A percentile compares a stretch with the other conserved stretches of the same genome.
Conservation (phyloP, 306 rosid genomes). For the Senna tora region DNA sequence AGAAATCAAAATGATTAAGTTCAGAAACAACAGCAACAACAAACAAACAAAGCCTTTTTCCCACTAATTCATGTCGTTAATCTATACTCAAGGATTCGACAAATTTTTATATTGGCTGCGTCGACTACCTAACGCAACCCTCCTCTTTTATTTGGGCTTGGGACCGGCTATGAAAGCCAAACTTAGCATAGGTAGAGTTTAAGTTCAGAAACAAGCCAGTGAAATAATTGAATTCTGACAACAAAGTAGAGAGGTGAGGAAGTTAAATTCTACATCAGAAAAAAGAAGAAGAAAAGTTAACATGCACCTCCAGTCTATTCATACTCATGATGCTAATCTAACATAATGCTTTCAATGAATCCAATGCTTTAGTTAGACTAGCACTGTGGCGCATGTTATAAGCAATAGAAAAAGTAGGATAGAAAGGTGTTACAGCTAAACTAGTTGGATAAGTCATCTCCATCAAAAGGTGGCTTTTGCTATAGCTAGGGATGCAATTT, state of each 20-base stretch:
- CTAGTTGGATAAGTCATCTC: constrained; percentile 28
- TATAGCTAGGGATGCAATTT: background rate
- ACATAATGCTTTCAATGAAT: constrained; percentile 31
- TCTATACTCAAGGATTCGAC: too few species aligned
- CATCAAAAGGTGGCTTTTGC: constrained; percentile 33
- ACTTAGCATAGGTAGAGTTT: too few species aligned
- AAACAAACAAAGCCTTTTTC: too few species aligned
- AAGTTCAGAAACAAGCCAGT: constrained; percentile 16
- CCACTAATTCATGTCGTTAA: too few species aligned
- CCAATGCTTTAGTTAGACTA: constrained; percentile 22
- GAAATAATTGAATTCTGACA: constrained; percentile 37
- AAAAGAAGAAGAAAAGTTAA: constrained; percentile 26
- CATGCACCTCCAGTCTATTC: constrained; percentile 33
- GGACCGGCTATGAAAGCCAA: too few species aligned
- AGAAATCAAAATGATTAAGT: constrained; percentile 3
- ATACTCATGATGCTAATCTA: constrained; percentile 21
- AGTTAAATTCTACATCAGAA: constrained; percentile 28
- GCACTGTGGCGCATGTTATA: constrained; percentile 29
- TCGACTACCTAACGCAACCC: too few species aligned
- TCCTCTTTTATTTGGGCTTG: too few species aligned
- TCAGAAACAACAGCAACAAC: constrained; percentile 34
- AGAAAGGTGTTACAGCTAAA: constrained; percentile 39
- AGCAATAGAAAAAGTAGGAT: constrained; percentile 12
- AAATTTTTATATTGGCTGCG: too few species aligned
- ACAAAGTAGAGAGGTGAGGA: constrained; percentile 26